Evolutionary conservation across 2,329 filamentous ascomycete species (phyloP).

Genomic region (Curvularia spicifera): DNA sequence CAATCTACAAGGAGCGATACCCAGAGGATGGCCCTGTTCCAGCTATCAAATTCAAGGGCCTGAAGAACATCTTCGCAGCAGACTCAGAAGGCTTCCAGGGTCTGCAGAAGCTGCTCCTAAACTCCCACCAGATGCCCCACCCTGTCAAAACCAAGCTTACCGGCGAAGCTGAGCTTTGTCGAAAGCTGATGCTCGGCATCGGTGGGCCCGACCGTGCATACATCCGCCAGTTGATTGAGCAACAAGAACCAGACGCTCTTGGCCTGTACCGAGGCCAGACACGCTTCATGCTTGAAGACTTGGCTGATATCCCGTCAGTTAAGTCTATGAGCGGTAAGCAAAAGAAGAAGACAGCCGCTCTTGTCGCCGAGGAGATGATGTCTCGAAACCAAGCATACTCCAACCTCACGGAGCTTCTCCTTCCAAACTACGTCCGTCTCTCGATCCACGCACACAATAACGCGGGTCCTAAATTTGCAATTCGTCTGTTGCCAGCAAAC

Average conservation of each 20-base stretch:
- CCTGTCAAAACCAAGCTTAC: slow-evolving; percentile 41
- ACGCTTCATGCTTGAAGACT: slow-evolving; percentile 49
- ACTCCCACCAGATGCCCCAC: slow-evolving; percentile 34
- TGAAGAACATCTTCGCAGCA: slow-evolving; percentile 40
- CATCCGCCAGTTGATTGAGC: slow-evolving; percentile 39
- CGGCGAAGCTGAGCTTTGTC: slow-evolving; percentile 38
- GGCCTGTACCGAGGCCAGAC: slow-evolving; percentile 47
- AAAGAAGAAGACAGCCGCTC: slow-evolving; percentile 45
- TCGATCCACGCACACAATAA: slow-evolving; percentile 58
- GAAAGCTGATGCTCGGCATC: slow-evolving; percentile 39
- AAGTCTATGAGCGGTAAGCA: slow-evolving; percentile 39
- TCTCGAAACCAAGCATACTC: slow-evolving; percentile 57
- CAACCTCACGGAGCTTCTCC: slow-evolving; percentile 55
- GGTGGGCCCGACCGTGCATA: slow-evolving; percentile 33
- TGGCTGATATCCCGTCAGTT: slow-evolving; percentile 35
- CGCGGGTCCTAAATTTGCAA: slow-evolving; percentile 53
- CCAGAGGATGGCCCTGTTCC: slow-evolving; percentile 28
- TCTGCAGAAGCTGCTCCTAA: slow-evolving; percentile 29
- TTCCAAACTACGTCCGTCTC: slow-evolving; percentile 56
- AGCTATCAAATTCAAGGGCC: slow-evolving; percentile 38
- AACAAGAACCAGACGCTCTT: slow-evolving; percentile 38
- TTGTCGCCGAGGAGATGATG: slow-evolving; percentile 49
- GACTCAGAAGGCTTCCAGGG: slow-evolving; percentile 33
- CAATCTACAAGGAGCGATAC: slow-evolving; percentile 46
- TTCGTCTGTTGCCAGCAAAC: slow-evolving; percentile 48